phyloP scores from a whole-genome alignment of 768 basidiomycete genomes.

The Gyrodon lividus region DNA sequence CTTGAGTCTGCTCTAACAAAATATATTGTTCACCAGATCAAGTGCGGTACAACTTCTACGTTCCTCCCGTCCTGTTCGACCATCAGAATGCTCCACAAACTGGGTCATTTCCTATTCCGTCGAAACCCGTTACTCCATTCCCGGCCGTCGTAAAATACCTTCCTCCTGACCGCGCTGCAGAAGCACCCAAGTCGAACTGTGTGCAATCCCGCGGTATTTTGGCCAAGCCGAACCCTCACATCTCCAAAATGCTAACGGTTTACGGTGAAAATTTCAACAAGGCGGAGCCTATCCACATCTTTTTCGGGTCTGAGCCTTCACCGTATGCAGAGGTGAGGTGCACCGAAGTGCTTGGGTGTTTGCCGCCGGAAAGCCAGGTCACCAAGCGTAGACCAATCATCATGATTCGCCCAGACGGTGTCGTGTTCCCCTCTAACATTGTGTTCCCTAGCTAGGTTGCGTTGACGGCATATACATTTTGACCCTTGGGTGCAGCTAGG shows the following conservation, averaged over 20 bases:
- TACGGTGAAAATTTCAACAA: conserved; percentile 91
- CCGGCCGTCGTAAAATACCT: conserved; percentile 89
- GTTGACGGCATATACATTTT: conserved; percentile 15
- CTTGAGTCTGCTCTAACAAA: conserved; percentile 16
- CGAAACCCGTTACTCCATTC: conserved; percentile 83
- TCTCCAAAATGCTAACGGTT: conserved; percentile 78
- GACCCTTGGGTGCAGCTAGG: conserved; percentile 24
- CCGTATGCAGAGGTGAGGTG: conserved; percentile 88
- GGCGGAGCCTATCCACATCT: conserved; percentile 75
- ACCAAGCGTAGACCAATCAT: conserved; percentile 76
- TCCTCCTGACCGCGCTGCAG: conserved; percentile 83
- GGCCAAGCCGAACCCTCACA: conserved; percentile 75
- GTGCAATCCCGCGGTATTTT: conserved; percentile 63
- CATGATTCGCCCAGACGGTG: conserved; percentile 80
- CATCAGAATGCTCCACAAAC: conserved; percentile 70
- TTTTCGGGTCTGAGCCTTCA: conserved; percentile 85
- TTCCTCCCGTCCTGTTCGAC: conserved; percentile 82
- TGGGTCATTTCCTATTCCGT: conserved; percentile 74
- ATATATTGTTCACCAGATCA: conserved; percentile 53
- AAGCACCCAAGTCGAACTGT: conserved; percentile 74
- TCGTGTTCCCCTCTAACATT: conserved; percentile 81
- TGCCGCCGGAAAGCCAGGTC: conserved; percentile 69
- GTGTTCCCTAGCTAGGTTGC: conserved; percentile 61
- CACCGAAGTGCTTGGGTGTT: conserved; percentile 79
- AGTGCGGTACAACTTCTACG: conserved; percentile 91